Conservation (phyloP, 345 rosid species). For the Corymbia maculata region DNA sequence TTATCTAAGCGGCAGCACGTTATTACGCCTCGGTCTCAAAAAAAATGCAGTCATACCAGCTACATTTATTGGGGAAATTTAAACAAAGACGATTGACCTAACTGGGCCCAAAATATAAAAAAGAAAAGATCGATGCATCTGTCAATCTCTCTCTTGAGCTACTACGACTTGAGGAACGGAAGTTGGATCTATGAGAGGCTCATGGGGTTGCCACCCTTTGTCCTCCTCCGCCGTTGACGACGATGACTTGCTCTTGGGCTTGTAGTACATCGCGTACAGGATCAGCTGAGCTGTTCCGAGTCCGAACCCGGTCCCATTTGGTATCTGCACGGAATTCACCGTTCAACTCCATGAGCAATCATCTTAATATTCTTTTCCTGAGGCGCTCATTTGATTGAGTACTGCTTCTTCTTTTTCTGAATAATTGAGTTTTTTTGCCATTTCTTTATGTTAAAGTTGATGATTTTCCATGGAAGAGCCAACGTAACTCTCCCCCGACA, state of each 20-base stretch:
- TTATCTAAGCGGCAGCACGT: neutral
- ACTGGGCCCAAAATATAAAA: neutral
- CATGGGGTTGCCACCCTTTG: neutral
- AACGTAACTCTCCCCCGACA: neutral
- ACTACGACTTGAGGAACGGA: neutral
- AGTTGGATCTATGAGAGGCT: conserved; percentile 7
- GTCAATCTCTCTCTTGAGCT: neutral
- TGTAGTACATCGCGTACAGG: conserved; percentile 32
- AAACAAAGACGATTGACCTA: neutral
- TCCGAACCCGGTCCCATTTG: conserved; percentile 44
- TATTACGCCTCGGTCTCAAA: neutral
- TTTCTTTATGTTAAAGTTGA: neutral
- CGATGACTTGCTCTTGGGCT: conserved; percentile 3
- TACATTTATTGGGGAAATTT: neutral
- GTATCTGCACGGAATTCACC: conserved; percentile 15
- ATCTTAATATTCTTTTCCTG: neutral
- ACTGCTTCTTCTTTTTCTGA: neutral
- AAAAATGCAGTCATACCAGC: neutral
- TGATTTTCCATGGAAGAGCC: neutral
- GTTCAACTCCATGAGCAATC: neutral
- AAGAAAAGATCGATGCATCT: neutral
- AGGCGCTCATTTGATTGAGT: neutral
- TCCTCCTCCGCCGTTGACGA: neutral
- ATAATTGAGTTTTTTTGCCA: neutral
- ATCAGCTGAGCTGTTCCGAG: conserved; percentile 36